These are phyloP conservation scores for Aquilaria agallochum DNA, from an alignment of 441 rosid genomes.

Conservation along the genomic window DNA sequence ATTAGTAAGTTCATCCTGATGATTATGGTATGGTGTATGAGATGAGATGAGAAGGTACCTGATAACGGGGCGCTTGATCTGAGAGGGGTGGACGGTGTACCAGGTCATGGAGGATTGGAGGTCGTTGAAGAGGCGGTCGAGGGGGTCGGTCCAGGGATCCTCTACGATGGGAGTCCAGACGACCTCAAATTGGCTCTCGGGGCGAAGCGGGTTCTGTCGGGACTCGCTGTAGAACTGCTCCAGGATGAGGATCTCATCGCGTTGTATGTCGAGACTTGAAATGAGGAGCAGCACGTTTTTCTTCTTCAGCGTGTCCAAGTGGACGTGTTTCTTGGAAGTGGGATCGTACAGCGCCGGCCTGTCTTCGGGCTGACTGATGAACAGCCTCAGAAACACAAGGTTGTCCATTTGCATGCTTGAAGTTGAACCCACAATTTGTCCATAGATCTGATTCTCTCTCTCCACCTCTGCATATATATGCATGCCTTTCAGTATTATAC, in stretches of 20 bases:
- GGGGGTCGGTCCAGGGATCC: slow-evolving; percentile 32
- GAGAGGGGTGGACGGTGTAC: slow-evolving; percentile 53
- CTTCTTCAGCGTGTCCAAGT: slow-evolving; percentile 54
- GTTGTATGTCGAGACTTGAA: slow-evolving; percentile 50
- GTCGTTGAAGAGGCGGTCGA: slow-evolving; percentile 31
- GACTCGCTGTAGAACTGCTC: slow-evolving; percentile 57
- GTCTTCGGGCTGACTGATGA: slow-evolving; percentile 36
- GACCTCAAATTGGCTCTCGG: slow-evolving; percentile 43
- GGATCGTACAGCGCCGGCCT: slow-evolving; percentile 34
- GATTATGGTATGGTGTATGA: too few relatives aligned
- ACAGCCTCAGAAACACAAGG: slow-evolving; percentile 34
- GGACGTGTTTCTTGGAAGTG: slow-evolving; percentile 43
- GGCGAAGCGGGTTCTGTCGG: slow-evolving; percentile 32
- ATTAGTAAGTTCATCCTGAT: too few relatives aligned
- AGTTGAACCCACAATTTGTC: slow-evolving; percentile 15
- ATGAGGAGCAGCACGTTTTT: slow-evolving; percentile 58
- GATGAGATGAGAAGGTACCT: slow-evolving; percentile 1
- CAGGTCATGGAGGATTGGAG: slow-evolving; percentile 53
- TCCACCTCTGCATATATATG: slow-evolving; percentile 23
- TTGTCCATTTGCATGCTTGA: slow-evolving; percentile 35
- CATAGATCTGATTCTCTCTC: slow-evolving; percentile 20
- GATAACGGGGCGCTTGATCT: slow-evolving; percentile 36
- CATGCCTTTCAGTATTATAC: too few relatives aligned
- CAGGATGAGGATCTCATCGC: slow-evolving; percentile 48
- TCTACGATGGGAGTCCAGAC: slow-evolving; percentile 70